A percentile compares a stretch with the other conserved stretches of the same genome.
Conservation (phyloP, 768 basidiomycete genomes). For the Polyporus arcularius region DNA sequence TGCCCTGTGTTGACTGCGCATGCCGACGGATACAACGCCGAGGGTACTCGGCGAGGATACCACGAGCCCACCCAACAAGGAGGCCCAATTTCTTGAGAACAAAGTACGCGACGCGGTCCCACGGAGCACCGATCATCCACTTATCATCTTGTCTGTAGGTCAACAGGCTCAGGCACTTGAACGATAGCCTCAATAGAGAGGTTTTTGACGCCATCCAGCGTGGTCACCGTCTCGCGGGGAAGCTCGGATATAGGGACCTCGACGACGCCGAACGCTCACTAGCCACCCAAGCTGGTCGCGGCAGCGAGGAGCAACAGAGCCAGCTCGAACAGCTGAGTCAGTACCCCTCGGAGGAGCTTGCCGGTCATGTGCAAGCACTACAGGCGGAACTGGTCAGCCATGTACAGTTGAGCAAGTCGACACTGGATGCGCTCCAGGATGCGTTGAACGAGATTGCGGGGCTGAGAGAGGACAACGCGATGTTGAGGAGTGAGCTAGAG, state of each 20-base stretch:
- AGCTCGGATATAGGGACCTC: slow-evolving; percentile 46
- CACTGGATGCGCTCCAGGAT: slow-evolving; percentile 12
- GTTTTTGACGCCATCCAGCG: slow-evolving; percentile 41
- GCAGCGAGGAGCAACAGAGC: slow-evolving; percentile 6
- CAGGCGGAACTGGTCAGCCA: slow-evolving; percentile 17
- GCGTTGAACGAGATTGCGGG: slow-evolving; percentile 12
- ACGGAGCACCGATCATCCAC: neutral
- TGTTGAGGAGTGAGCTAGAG: neutral
- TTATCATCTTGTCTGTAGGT: slow-evolving; percentile 10
- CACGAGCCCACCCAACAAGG: neutral
- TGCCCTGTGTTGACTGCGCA: neutral
- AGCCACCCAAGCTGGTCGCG: slow-evolving; percentile 9
- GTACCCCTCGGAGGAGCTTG: slow-evolving; percentile 11
- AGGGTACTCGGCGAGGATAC: neutral
- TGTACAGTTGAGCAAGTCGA: slow-evolving; percentile 12
- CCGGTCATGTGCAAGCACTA: slow-evolving; percentile 11
- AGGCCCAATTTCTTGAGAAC: slow-evolving; percentile 17
- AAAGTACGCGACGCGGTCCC: slow-evolving; percentile 10
- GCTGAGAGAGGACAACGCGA: slow-evolving; percentile 15
- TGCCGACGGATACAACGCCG: neutral
- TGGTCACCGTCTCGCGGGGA: slow-evolving; percentile 39
- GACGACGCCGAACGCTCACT: slow-evolving; percentile 41
- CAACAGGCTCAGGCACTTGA: slow-evolving; percentile 34
- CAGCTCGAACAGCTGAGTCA: slow-evolving; percentile 15
- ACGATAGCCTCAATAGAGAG: slow-evolving; percentile 39